A percentile compares a stretch with the other conserved stretches of the same genome.
phyloP scores from a whole-genome alignment of 108 stramenopile genomes.

The Skeletonema costatum region DNA sequence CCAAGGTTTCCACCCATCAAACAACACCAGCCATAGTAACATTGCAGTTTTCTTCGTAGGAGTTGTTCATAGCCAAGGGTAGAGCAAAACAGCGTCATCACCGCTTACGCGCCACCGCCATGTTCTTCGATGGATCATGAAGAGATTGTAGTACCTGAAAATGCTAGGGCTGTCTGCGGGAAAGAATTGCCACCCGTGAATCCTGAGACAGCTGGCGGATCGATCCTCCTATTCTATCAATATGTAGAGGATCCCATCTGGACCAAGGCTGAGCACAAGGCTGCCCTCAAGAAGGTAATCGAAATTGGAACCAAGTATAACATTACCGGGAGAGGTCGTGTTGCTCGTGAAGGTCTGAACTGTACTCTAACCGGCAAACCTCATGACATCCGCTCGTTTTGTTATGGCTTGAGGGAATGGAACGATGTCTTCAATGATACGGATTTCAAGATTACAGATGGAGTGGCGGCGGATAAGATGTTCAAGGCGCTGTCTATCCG shows the following conservation, averaged over 20 bases:
- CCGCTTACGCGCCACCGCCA: neutral
- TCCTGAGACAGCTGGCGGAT: slow-evolving; percentile 19
- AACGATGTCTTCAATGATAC: slow-evolving; percentile 60
- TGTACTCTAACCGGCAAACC: slow-evolving; percentile 72
- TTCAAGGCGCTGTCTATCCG: slow-evolving; percentile 64
- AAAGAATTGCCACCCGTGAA: slow-evolving; percentile 7
- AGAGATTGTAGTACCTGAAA: slow-evolving; percentile 20
- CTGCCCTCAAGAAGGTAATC: slow-evolving; percentile 53
- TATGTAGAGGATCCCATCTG: slow-evolving; percentile 76
- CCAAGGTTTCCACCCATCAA: too few relatives aligned
- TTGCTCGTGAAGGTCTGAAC: slow-evolving; percentile 83
- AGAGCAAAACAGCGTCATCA: too few relatives aligned
- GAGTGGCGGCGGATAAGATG: slow-evolving; percentile 50
- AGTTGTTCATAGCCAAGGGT: too few relatives aligned
- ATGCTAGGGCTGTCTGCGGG: slow-evolving; percentile 17
- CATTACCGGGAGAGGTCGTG: slow-evolving; percentile 72
- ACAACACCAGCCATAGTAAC: too few relatives aligned
- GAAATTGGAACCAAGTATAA: slow-evolving; percentile 43
- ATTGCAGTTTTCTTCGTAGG: too few relatives aligned
- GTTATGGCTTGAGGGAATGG: slow-evolving; percentile 55
- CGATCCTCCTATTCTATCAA: slow-evolving; percentile 79
- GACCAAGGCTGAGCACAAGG: slow-evolving; percentile 56
- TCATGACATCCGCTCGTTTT: slow-evolving; percentile 54
- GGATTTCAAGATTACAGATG: slow-evolving; percentile 81
- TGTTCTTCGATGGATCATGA: slow-evolving; percentile 5